Evolutionary conservation across 73 alveolate species (phyloP), one percentile per base, ranked within the genome.

Genomic region (Tetrahymena elliotti): DNA sequence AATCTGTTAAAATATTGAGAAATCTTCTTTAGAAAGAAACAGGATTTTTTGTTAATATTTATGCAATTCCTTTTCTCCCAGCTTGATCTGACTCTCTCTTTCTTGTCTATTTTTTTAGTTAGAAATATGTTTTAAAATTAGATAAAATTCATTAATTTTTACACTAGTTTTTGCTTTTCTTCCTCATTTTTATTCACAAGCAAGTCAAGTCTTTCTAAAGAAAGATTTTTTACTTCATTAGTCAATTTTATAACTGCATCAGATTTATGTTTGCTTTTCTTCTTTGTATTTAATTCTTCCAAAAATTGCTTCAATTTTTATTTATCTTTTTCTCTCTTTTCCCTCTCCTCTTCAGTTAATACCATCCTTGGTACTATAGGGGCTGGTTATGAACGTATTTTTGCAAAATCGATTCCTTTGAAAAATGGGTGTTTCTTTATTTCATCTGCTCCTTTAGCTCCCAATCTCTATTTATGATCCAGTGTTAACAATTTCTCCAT

Each of bases 341-440:
- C 92, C 52, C 84, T 83, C 27, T 82, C 94, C 33, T 94, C 82
- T 39, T 93, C 94, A 33, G 96, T 82, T 0, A 94, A 24, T 22
- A 83, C 47, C 96, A 94, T 94, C 37, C 54, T 94, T 22, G 96
- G 96, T 16, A 94, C 96, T 33, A 94, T 94, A n/a, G 93, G 94
- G 8, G 94, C 94, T 20, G 96, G 96, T 35, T 68, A 12, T 38
- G 95, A 96, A 47, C 95, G 95, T 53, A 95, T 84, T 83, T 88
- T 94, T 36, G 93, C 82, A 98, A 99, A 98, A 84, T 97, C 97
- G 31, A 98, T 95, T 54, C 97, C 99, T 9, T 95, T 94, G 88
- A 98, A 98, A 82, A 97, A 98, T 33, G 97, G 98, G 94, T 98
- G 99, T 84, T 98, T 98, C 94, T 97, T 98, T 9, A 98, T 97